phyloP scores from a whole-genome alignment of 1,284 basidiomycete species.

The Ganoderma sinense region DNA sequence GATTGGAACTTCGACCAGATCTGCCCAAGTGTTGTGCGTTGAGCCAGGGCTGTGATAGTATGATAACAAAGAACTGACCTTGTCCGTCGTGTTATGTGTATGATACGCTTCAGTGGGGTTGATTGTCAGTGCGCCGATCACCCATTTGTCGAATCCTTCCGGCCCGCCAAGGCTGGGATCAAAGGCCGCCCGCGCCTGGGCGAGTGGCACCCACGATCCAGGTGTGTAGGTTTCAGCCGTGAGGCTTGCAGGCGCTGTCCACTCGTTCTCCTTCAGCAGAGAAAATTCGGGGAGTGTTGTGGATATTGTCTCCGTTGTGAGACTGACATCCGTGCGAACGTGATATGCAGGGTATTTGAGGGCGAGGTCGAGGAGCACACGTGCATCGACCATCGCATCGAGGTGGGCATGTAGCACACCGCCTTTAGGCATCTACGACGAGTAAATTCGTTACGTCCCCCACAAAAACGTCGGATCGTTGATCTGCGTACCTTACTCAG shows the following conservation, averaged over 20 bases:
- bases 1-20: slow-evolving; percentile 76
- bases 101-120: slow-evolving; percentile 73
- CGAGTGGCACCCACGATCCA: slow-evolving; percentile 60
- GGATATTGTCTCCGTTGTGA: slow-evolving; percentile 48
- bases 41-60: not conserved
- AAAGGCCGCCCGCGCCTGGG: slow-evolving; percentile 62
- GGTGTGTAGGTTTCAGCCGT: slow-evolving; percentile 53
- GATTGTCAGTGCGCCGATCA: slow-evolving; percentile 63
- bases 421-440: slow-evolving; percentile 76
- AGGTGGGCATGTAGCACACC: slow-evolving; percentile 77
- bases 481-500: slow-evolving; percentile 55
- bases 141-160: slow-evolving; percentile 73
- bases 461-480: not conserved
- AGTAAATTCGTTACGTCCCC: not conserved
- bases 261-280: slow-evolving; percentile 48
- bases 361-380: slow-evolving; percentile 60
- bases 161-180: slow-evolving; percentile 58
- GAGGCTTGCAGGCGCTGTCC: slow-evolving; percentile 45
- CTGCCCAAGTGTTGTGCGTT: slow-evolving; percentile 41
- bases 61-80: slow-evolving; percentile 46
- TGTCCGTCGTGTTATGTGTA: slow-evolving; percentile 71
- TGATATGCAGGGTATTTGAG: slow-evolving; percentile 64
- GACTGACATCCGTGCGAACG: slow-evolving; percentile 50
- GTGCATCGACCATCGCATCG: slow-evolving; percentile 69
- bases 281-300: slow-evolving; percentile 57